These are phyloP conservation scores for Helianthus annuus DNA, from an alignment of 129 eudicot species.

Conservation along the genomic window HanXRQr2.0-SUNRISE NC_035448.2:13195409-13195908, in stretches of 20 bases:
- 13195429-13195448: conserved; percentile 27
- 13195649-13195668: no score
- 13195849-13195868: conserved; percentile 2
- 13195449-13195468: conserved; percentile 97
- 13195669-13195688: neutral
- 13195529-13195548: conserved; percentile 73
- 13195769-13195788: conserved; percentile 84
- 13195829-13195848: conserved; percentile 76
- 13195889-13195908: no score
- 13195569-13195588: conserved; percentile 94
- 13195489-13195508: conserved; percentile 86
- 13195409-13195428: neutral
- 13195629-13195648: neutral
- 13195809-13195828: conserved; percentile 89
- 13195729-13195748: conserved; percentile 68
- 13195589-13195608: conserved; percentile 84
- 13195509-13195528: conserved; percentile 72
- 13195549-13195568: conserved; percentile 96
- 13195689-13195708: neutral
- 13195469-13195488: conserved; percentile 87
- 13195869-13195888: no score
- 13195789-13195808: conserved; percentile 84
- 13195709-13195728: conserved; percentile 60
- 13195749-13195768: conserved; percentile 92
- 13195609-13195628: conserved; percentile 50